These are phyloP conservation scores for Lactifluus pinguis DNA, from an alignment of 768 basidiomycete species.

Conservation along the genomic window DNA sequence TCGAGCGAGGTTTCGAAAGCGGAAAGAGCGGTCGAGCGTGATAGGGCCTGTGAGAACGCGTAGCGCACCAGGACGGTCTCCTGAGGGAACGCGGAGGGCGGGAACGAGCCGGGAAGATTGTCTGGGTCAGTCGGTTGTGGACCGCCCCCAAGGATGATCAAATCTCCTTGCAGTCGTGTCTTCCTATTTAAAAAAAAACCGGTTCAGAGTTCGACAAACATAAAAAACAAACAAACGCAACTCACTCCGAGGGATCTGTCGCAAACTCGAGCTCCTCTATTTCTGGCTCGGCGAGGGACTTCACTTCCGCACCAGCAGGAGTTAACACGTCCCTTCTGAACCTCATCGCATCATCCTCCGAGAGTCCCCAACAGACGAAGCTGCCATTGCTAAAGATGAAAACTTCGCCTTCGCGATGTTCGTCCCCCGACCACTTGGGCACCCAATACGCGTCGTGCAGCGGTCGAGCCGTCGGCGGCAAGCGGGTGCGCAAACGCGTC, in stretches of 20 bases:
- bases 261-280: constrained; percentile 92
- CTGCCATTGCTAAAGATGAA: constrained; percentile 86
- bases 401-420: constrained; percentile 57
- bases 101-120: constrained; percentile 36
- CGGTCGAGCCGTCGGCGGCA: constrained; percentile 46
- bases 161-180: constrained; percentile 83
- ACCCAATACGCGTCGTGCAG: constrained; percentile 78
- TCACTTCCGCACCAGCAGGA: constrained; percentile 50
- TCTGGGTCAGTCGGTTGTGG: constrained; percentile 47
- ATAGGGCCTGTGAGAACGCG: constrained; percentile 84
- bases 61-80: constrained; percentile 81
- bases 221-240: background rate
- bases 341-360: constrained; percentile 58
- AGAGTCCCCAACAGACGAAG: constrained; percentile 86
- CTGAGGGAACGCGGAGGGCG: constrained; percentile 46
- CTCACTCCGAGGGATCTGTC: constrained; percentile 78
- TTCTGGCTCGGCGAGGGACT: constrained; percentile 57
- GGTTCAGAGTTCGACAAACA: background rate
- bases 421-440: constrained; percentile 45
- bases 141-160: constrained; percentile 78
- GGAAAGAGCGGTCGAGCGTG: constrained; percentile 80
- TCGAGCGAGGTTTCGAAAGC: constrained; percentile 82
- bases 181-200: constrained; percentile 39
- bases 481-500: constrained; percentile 44
- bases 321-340: constrained; percentile 59